Percentiles rank a stretch among this genome's conserved stretches.
Evolutionary conservation across 2,329 filamentous ascomycete species (phyloP).

Genomic region (Aspergillus jensenii): DNA sequence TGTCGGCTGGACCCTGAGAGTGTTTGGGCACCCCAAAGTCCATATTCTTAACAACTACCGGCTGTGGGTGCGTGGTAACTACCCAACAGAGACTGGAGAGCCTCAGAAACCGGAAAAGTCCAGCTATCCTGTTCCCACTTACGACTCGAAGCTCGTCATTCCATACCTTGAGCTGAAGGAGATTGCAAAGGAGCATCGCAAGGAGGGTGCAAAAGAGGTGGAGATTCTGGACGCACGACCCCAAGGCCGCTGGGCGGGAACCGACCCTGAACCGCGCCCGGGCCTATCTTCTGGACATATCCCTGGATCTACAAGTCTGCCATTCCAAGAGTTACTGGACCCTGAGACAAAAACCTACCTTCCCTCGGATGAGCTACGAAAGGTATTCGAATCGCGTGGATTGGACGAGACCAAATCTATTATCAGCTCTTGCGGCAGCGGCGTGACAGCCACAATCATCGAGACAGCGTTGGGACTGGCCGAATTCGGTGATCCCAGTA

Average conservation of each 20-base stretch:
- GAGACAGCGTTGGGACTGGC: conserved; percentile 83
- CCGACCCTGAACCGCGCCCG: conserved; percentile 79
- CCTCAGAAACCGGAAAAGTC: conserved; percentile 39
- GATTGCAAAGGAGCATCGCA: conserved; percentile 71
- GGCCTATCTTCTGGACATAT: conserved; percentile 89
- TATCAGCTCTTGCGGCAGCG: conserved; percentile 86
- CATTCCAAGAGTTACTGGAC: conserved; percentile 77
- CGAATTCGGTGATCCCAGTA: conserved; percentile 66
- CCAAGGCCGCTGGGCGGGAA: conserved; percentile 75
- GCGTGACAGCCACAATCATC: conserved; percentile 87
- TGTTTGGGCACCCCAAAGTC: conserved; percentile 86
- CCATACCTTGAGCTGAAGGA: conserved; percentile 81
- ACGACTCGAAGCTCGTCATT: conserved; percentile 65
- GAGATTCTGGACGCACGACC: conserved; percentile 89
- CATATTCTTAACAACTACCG: conserved; percentile 95
- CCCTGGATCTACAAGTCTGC: conserved; percentile 80
- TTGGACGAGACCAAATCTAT: conserved; percentile 78
- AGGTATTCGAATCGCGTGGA: conserved; percentile 76
- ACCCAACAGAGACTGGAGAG: conserved; percentile 75
- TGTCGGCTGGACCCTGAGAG: conserved; percentile 87
- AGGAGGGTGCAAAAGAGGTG: conserved; percentile 77
- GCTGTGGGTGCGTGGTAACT: conserved; percentile 82
- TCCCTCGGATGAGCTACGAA: conserved; percentile 67
- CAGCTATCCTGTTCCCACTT: conserved; percentile 55
- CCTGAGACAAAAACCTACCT: conserved; percentile 78